Conservation (phyloP, 1,284 basidiomycete genomes). For the Cryptococcus sp. region DNA sequence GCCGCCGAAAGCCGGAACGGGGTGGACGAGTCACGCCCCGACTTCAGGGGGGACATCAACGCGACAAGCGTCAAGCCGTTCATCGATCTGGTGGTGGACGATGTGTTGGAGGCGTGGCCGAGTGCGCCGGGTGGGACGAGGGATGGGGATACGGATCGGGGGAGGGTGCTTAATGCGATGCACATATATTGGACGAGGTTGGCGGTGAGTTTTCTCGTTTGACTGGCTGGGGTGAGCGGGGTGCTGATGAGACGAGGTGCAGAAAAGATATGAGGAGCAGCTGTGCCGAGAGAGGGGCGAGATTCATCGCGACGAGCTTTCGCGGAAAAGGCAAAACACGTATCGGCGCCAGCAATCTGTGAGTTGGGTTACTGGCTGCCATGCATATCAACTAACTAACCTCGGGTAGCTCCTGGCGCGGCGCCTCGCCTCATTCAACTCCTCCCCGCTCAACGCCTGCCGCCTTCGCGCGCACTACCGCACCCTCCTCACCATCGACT, state of each 20-base stretch:
- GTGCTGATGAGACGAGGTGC: background rate
- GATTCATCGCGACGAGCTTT: slow-evolving; percentile 44
- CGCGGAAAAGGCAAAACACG: slow-evolving; percentile 44
- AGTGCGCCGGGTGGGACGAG: slow-evolving; percentile 9
- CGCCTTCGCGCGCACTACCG: slow-evolving; percentile 43
- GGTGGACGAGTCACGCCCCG: slow-evolving; percentile 41
- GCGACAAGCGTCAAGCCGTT: slow-evolving; percentile 30
- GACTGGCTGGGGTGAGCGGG: background rate
- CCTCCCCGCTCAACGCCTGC: slow-evolving; percentile 44
- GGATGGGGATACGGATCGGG: slow-evolving; percentile 33
- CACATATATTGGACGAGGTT: slow-evolving; percentile 44
- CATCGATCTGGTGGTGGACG: slow-evolving; percentile 35
- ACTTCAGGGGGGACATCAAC: slow-evolving; percentile 32
- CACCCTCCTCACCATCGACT: slow-evolving; percentile 48
- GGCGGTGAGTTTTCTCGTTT: slow-evolving; percentile 18
- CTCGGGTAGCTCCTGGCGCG: slow-evolving; percentile 32
- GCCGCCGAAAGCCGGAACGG: slow-evolving; percentile 30
- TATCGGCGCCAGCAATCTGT: slow-evolving; percentile 47
- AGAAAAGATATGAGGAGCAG: slow-evolving; percentile 47
- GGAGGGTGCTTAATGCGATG: slow-evolving; percentile 34
- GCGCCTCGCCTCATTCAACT: slow-evolving; percentile 40
- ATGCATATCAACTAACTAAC: background rate
- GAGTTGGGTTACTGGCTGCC: slow-evolving; percentile 7
- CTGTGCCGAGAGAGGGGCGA: slow-evolving; percentile 37
- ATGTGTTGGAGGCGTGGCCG: slow-evolving; percentile 31